Evolutionary conservation across 2,329 filamentous ascomycete species (phyloP).

Genomic region (Parascedosporium putredinis): DNA sequence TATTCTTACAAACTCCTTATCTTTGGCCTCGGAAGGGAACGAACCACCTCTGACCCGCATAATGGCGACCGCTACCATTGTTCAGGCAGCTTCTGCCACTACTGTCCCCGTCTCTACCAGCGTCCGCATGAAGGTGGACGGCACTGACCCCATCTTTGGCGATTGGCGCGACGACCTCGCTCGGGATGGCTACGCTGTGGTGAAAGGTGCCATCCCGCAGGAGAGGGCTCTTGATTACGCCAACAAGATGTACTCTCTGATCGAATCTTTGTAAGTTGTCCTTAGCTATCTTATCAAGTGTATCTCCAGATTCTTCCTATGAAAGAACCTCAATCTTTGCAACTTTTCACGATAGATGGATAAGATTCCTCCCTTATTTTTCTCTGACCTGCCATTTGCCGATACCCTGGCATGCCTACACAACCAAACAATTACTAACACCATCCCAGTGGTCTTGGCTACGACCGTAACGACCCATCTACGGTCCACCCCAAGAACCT

Average conservation of each 20-base stretch:
- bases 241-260: conserved; percentile 16
- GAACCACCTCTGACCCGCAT: not conserved
- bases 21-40: not conserved
- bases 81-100: not conserved
- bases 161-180: conserved; percentile 24
- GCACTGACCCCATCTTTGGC: conserved; percentile 9
- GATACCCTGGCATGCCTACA: not conserved
- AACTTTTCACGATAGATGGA: too few relatives aligned
- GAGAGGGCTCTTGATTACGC: conserved; percentile 18
- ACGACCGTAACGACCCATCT: conserved; percentile 17
- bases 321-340: too few relatives aligned
- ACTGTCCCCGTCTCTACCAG: not conserved
- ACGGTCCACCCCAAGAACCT: conserved; percentile 27
- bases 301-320: too few relatives aligned
- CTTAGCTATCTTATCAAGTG: too few relatives aligned
- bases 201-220: conserved; percentile 11
- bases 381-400: not conserved
- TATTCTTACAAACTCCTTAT: not conserved
- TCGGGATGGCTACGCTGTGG: conserved; percentile 11
- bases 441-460: conserved; percentile 8
- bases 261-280: conserved; percentile 13
- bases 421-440: not conserved
- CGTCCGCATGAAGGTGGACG: not conserved
- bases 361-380: not conserved
- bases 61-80: not conserved